Evolutionary conservation across 345 rosid genomes (phyloP), one percentile per base, ranked within the genome.

Genomic region (Aquilaria sinensis): DNA sequence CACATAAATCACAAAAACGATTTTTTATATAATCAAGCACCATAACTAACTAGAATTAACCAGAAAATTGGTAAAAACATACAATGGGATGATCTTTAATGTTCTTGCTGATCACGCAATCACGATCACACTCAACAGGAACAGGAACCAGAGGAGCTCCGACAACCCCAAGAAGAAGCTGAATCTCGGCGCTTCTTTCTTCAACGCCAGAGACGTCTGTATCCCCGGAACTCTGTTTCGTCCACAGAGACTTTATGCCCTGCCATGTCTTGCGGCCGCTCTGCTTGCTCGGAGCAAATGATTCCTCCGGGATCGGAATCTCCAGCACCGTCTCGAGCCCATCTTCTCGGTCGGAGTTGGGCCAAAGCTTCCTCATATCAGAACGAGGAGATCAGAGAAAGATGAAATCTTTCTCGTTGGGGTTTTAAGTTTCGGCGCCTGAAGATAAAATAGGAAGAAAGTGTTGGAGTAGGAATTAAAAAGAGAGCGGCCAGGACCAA

Each of bases 261-360:
- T 11, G 32, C 78, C 78, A 74, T 45, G 74, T 37, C 43, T 37
- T 37, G 7, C 43, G 62, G 12, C 76, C 75, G 53, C 33, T 66
- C 56, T 45, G 15, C 34, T 63, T 59, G 67, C 71, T 66, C 13
- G 82, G 64, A 60, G 76, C 60, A 59, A 87, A 90, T 79, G 85
- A 72, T 64, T 90, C 95, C 61, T 90, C 97, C 1, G 97, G 97
- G 62, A 90, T 82, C 0, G 97, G 97, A 45, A 90, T 95, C 75
- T 90, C 97, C 6, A 90, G 82, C 15, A 90, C 97, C 8, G 97
- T 90, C 56, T 87, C 97, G 60, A 90, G 70, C 66, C 83, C 87
- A 48, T 90, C 95, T 78, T 90, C 90, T 29, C 88, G 74, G 23
- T 87, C 95, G 60, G 75, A 76, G 68, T 90, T 90, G 30, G 97